Evolutionary conservation across 345 rosid genomes (phyloP), one percentile per base, ranked within the genome.

Genomic region (Salix caprea): DNA sequence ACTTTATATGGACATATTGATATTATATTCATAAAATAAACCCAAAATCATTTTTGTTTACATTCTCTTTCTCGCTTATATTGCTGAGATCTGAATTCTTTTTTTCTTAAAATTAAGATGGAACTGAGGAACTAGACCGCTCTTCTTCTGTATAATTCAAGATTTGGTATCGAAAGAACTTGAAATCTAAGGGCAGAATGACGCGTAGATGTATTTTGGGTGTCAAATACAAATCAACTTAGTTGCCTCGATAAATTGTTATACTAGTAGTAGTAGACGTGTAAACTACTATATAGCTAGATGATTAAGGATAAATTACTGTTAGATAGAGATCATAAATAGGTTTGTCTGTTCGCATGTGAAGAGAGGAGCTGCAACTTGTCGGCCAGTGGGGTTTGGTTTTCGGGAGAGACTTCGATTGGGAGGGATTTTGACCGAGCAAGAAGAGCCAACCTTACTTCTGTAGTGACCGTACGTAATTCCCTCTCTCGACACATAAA

Each of bases 351-450:
- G 28, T n/a, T n/a, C 34, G 44, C 74, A 68, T 15, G 67, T 65
- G 67, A 83, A 54, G 37, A 75, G 61, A 39, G 74, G 74, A 60
- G 71, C 5, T 1, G 36, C 69, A 54, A 16, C 58, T 18, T 81
- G 86, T 81, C 86, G 85, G 87, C 64, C 70, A 75, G 77, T 78
- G 78, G 75, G 78, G 72, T 65, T 76, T 70, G 69, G 76, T 26
- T 67, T 14, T 26, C 3, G 11, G 48, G 24, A 69, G 54, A 44
- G 76, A 78, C 71, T 75, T 67, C 50, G 71, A 73, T 71, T 76
- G 66, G 73, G 83, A 37, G 39, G 65, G 76, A 0, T n/a, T 86
- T 89, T 90, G 89, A 88, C 90, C 84, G 79, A 71, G 70, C 65
- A 28, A 67, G 32, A 65, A 30, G 86, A 77, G 83, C 86, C 86